Conservation (phyloP, 2,329 filamentous ascomycete species). For the Paecilomyces sp. region DNA sequence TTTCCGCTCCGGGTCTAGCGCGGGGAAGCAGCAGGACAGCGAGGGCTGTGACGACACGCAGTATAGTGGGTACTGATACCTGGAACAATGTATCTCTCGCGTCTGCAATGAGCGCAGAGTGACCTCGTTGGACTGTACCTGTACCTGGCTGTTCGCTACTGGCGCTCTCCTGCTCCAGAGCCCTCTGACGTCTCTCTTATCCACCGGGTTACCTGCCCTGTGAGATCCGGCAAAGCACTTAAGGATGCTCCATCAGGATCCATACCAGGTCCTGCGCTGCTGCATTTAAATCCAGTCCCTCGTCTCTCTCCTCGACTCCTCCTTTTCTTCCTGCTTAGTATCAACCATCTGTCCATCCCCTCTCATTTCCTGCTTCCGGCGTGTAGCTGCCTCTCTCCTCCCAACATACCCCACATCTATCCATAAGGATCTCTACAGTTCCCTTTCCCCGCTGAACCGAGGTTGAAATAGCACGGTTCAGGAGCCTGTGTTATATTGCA, state of each 20-base stretch:
- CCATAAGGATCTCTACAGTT: background rate
- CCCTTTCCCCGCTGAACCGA: conserved; percentile 21
- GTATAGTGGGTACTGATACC: conserved; percentile 1
- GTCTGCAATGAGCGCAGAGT: background rate
- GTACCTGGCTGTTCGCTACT: background rate
- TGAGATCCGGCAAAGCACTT: background rate
- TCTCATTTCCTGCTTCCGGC: background rate
- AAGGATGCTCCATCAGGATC: background rate
- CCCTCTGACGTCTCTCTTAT: conserved; percentile 8
- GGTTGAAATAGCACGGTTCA: conserved; percentile 9
- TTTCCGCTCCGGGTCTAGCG: conserved; percentile 10
- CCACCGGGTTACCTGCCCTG: conserved; percentile 3
- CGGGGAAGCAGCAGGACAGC: conserved; percentile 7
- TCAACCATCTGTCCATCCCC: background rate
- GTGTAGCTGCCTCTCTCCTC: background rate
- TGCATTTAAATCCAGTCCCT: background rate
- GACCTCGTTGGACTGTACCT: background rate
- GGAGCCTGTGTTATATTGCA: conserved; percentile 1
- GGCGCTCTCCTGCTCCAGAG: background rate
- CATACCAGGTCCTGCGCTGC: background rate
- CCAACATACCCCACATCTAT: conserved; percentile 2
- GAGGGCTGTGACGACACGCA: conserved; percentile 10
- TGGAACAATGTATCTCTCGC: background rate
- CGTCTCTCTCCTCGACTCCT: background rate
- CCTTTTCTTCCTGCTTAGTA: background rate